Conservation (phyloP, 805 yeast genomes). For the Candida michaelii region DNA sequence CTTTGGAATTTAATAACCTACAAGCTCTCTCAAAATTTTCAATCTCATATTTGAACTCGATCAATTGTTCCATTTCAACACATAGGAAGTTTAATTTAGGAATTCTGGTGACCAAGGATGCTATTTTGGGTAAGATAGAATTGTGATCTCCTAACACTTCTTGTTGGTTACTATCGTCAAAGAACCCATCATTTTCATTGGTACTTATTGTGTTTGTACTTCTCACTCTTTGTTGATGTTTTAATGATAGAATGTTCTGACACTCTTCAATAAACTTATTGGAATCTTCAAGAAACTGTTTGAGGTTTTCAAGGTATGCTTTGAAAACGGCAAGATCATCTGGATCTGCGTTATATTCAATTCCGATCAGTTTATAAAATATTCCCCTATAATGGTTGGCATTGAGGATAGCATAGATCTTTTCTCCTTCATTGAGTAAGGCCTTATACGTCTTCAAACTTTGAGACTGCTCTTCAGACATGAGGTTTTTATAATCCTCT, state of each 20-base stretch:
- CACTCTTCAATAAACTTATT: constrained; percentile 56
- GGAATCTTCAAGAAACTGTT: constrained; percentile 44
- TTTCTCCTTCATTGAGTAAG: constrained; percentile 56
- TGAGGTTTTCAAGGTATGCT: constrained; percentile 22
- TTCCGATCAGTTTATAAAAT: constrained; percentile 6
- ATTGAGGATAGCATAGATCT: constrained; percentile 24
- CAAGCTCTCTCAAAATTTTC: constrained; percentile 51
- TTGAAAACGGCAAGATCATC: neutral
- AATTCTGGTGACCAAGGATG: constrained; percentile 43
- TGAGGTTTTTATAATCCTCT: constrained; percentile 38
- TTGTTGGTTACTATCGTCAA: neutral
- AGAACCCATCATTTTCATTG: constrained; percentile 14
- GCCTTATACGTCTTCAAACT: constrained; percentile 44
- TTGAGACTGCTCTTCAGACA: constrained; percentile 45
- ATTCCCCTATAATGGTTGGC: neutral
- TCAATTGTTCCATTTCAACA: constrained; percentile 60
- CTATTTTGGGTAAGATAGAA: constrained; percentile 22
- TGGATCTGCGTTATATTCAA: neutral
- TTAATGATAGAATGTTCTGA: constrained; percentile 50
- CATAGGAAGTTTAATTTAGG: constrained; percentile 51
- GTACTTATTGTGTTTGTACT: constrained; percentile 18
- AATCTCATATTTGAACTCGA: constrained; percentile 53
- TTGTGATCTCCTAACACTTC: constrained; percentile 8
- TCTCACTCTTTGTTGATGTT: constrained; percentile 50
- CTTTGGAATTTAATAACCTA: constrained; percentile 33